phyloP scores from a whole-genome alignment of 2,329 filamentous ascomycete species.

The Aspergillus ochraceoroseus region DNA sequence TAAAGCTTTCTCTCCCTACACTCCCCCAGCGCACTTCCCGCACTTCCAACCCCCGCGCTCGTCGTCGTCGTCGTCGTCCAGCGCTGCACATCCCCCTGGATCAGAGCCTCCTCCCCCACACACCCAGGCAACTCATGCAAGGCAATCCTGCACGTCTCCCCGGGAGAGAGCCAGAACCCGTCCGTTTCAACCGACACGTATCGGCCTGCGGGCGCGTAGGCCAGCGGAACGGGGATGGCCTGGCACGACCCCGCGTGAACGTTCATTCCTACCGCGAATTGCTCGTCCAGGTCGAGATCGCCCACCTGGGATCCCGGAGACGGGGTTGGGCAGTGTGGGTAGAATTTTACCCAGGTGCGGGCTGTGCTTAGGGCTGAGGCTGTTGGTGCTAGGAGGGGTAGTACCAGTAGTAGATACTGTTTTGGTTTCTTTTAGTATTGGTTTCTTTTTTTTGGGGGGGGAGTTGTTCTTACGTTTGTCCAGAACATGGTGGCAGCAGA shows the following conservation, averaged over 20 bases:
- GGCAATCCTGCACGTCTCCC: slow-evolving; percentile 29
- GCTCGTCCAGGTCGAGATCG: slow-evolving; percentile 20
- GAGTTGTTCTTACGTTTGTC: slow-evolving; percentile 7
- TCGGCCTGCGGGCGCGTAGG: slow-evolving; percentile 23
- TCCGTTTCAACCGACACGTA: slow-evolving; percentile 29
- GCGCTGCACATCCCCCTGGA: slow-evolving; percentile 25
- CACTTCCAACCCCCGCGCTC: background rate
- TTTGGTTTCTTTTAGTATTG: slow-evolving; percentile 33
- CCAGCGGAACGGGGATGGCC: slow-evolving; percentile 25
- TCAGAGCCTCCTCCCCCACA: slow-evolving; percentile 27
- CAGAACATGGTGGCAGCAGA: slow-evolving; percentile 14
- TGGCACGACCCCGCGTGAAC: slow-evolving; percentile 25
- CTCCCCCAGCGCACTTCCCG: slow-evolving; percentile 18
- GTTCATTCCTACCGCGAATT: slow-evolving; percentile 21
- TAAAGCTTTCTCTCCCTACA: slow-evolving; percentile 26
- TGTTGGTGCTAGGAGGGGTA: slow-evolving; percentile 18
- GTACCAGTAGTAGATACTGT: slow-evolving; percentile 17
- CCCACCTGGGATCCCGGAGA: background rate
- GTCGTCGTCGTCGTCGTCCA: too few relatives aligned
- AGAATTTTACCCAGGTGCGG: slow-evolving; percentile 32
- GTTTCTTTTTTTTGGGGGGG: slow-evolving; percentile 48
- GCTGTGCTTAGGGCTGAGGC: slow-evolving; percentile 25
- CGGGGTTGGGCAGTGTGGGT: slow-evolving; percentile 25
- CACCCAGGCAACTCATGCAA: slow-evolving; percentile 34
- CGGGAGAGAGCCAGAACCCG: slow-evolving; percentile 17